Evolutionary conservation across 2,329 filamentous ascomycete genomes (phyloP).

Genomic region (Paracoccidioides lutzii): DNA sequence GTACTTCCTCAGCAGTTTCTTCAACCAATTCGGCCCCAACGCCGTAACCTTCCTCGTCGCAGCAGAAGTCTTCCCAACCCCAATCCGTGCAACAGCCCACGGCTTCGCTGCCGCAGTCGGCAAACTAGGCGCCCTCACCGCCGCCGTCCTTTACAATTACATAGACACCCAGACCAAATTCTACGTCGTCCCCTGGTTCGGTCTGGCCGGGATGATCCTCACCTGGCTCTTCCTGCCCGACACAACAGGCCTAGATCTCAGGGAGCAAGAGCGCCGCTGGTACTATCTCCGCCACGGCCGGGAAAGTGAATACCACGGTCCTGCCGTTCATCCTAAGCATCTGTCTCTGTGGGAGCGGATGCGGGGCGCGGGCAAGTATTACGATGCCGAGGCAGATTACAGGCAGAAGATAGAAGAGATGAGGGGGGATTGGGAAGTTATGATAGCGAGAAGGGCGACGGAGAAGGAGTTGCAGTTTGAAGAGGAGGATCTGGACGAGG

Average conservation of each 20-base stretch:
- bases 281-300: constrained; percentile 67
- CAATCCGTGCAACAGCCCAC: constrained; percentile 84
- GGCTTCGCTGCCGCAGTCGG: constrained; percentile 86
- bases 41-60: constrained; percentile 91
- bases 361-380: constrained; percentile 64
- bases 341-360: constrained; percentile 78
- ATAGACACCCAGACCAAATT: constrained; percentile 76
- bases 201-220: constrained; percentile 70
- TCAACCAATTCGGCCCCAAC: constrained; percentile 98
- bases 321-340: constrained; percentile 81
- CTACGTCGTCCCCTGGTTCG: constrained; percentile 90
- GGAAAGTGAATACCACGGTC: constrained; percentile 75
- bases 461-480: constrained; percentile 36
- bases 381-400: constrained; percentile 72
- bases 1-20: constrained; percentile 97
- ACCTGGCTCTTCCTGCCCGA: constrained; percentile 86
- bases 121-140: constrained; percentile 76
- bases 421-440: constrained; percentile 44
- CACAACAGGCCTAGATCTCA: constrained; percentile 88
- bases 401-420: constrained; percentile 76
- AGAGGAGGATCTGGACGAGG: constrained; percentile 32
- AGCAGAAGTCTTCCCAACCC: constrained; percentile 90
- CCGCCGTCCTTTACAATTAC: constrained; percentile 88
- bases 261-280: constrained; percentile 95
- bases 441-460: constrained; percentile 34